Evolutionary conservation across 495 filamentous ascomycete species (phyloP).

Genomic region (Lentithecium fluviatile): DNA sequence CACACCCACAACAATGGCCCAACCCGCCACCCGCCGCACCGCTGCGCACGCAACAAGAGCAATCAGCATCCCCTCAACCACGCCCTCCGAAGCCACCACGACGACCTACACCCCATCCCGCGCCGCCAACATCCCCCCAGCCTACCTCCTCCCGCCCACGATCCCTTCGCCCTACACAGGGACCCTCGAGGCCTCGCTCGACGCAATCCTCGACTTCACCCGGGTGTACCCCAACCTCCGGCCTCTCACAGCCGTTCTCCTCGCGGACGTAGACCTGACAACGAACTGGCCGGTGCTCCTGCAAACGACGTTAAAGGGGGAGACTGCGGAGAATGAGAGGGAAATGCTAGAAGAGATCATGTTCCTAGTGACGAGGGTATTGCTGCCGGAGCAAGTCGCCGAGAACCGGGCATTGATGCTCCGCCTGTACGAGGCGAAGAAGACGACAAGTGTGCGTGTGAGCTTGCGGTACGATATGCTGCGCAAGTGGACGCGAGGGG

Average conservation of each 20-base stretch:
- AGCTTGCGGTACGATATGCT: conserved; percentile 14
- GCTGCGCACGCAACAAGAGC: no score
- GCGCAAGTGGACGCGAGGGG: not conserved
- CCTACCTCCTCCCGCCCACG: conserved; percentile 3
- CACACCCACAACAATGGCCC: no score
- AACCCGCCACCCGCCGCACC: no score
- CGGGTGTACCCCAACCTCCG: not conserved
- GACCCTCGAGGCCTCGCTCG: not conserved
- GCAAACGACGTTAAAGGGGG: not conserved
- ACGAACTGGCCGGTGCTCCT: conserved; percentile 1
- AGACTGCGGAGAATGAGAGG: not conserved
- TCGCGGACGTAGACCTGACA: not conserved
- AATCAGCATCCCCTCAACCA: no score
- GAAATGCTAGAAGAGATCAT: not conserved
- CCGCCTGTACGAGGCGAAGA: not conserved
- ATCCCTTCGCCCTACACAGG: conserved; percentile 4
- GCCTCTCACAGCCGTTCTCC: not conserved
- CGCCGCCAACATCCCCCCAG: not conserved
- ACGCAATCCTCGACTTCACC: conserved; percentile 1
- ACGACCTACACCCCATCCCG: no score
- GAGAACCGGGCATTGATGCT: conserved; percentile 8
- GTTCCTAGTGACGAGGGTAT: conserved; percentile 6
- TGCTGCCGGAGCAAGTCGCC: conserved; percentile 15
- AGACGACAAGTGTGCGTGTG: not conserved
- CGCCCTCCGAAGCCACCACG: no score